Conservation (phyloP, 2,329 filamentous ascomycete species). For the Knoxdaviesia capensis region DNA sequence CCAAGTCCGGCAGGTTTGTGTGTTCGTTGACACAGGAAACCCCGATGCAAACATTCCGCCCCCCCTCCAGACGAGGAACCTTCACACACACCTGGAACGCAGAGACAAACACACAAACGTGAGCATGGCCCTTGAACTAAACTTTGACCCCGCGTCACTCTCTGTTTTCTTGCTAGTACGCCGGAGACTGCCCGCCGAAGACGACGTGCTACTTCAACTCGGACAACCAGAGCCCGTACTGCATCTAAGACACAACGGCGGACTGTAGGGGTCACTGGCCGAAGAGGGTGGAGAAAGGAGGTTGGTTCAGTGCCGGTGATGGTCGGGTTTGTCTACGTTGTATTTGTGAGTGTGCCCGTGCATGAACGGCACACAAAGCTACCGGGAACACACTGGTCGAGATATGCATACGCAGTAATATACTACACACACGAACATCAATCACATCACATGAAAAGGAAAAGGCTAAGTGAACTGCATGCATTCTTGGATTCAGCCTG, state of each 20-base stretch:
- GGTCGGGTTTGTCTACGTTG: not conserved
- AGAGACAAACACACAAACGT: no score
- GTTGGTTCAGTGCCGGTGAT: not conserved
- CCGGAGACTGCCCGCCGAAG: slow-evolving; percentile 15
- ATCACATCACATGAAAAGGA: not conserved
- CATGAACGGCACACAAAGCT: not conserved
- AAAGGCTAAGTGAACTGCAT: not conserved
- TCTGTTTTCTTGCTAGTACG: slow-evolving; percentile 9
- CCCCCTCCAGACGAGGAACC: no score
- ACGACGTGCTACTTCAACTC: slow-evolving; percentile 16
- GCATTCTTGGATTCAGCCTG: no score
- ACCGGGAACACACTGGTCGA: no score
- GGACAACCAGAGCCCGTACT: slow-evolving; percentile 17
- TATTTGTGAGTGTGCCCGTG: not conserved
- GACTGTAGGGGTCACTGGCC: not conserved
- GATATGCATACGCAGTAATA: not conserved
- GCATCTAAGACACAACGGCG: slow-evolving; percentile 7
- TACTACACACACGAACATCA: not conserved
- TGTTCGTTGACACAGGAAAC: no score
- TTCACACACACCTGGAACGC: no score
- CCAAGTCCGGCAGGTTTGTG: no score
- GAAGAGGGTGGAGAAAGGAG: not conserved
- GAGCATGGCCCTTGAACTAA: no score
- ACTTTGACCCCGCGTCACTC: not conserved
- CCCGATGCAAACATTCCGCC: no score